Evolutionary conservation across 2,329 filamentous ascomycete species (phyloP), one percentile per base, ranked within the genome.

Genomic region (Colletotrichum sp.): DNA sequence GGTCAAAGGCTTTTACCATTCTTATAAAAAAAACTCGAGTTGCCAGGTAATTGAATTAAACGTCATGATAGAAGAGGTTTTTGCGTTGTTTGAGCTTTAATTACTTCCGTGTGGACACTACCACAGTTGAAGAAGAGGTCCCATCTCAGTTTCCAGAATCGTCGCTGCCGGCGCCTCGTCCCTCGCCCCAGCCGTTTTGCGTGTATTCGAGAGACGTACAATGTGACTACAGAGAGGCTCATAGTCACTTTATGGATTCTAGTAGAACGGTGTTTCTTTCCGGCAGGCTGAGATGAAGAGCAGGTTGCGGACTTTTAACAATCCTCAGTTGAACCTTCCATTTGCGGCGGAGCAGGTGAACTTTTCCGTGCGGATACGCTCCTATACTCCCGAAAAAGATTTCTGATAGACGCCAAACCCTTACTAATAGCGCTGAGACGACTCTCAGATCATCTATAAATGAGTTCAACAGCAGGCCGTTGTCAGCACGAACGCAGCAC

Each of bases 171-270:
- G 1, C 18, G 39, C 39, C 16, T 2, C 3, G 43, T 21, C 43
- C n/a, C 5, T 21, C 43, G 12, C n/a, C 10, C 43, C n/a, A 0
- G 1, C 1, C 43, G 10, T 1, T 48, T 48, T 13, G 9, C 2
- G 10, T 48, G n/a, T 48, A 21, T 13, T 21, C n/a, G n/a, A 48
- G n/a, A 21, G n/a, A 48, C 43, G 6, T 0, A 21, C 2, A 4
- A 12, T 5, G 6, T 7, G 18, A 4, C 3, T 48, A 13, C 43
- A 21, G 43, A 21, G 10, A 21, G 7, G 3, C 0, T 48, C 2
- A 0, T 10, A 7, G 18, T 21, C 2, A 48, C 10, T 12, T n/a
- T 1, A 7, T 48, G 18, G 18, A 6, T 12, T 2, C 3, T 1
- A 13, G 10, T 3, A 48, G 2, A 0, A 48, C 10, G n/a, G 10